A percentile compares a stretch with the other conserved stretches of the same genome.
phyloP scores from a whole-genome alignment of 176 grass and related monocot species.

The Lolium multiflorum region DNA sequence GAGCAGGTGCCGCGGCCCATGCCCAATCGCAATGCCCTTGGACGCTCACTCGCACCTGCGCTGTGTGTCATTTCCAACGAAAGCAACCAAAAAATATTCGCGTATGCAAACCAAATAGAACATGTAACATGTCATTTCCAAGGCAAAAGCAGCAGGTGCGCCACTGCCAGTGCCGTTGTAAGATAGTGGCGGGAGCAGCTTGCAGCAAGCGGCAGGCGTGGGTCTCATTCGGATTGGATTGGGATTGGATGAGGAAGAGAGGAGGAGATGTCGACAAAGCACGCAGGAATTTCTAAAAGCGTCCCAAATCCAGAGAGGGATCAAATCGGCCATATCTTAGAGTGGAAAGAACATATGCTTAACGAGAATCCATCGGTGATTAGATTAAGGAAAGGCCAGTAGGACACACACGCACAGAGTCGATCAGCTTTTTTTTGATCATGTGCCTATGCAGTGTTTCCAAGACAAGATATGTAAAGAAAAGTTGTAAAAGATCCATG shows the following conservation, averaged over 20 bases:
- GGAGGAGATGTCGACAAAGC: conserved; percentile 24
- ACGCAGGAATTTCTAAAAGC: conserved; percentile 37
- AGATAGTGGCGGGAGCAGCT: conserved; percentile 31
- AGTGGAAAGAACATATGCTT: conserved; percentile 65
- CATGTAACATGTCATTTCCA: conserved; percentile 72
- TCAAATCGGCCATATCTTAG: conserved; percentile 49
- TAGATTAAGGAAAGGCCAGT: conserved; percentile 36
- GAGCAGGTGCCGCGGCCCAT: conserved; percentile 26
- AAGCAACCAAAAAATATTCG: conserved; percentile 53
- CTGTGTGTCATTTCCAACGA: conserved; percentile 83
- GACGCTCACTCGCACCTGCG: conserved; percentile 53
- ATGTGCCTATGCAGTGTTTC: conserved; percentile 30
- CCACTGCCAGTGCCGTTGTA: conserved; percentile 36
- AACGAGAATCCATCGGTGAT: conserved; percentile 40
- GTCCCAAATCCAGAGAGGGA: conserved; percentile 34
- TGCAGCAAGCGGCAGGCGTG: conserved; percentile 5
- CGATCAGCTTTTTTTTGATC: conserved; percentile 43
- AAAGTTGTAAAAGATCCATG: background rate
- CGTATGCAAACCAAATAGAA: conserved; percentile 70
- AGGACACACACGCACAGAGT: background rate
- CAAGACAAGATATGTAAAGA: conserved; percentile 13
- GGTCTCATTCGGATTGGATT: conserved; percentile 18
- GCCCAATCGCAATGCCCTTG: conserved; percentile 36
- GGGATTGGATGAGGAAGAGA: conserved; percentile 3
- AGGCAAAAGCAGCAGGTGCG: conserved; percentile 76